Conservation (phyloP, 2,329 filamentous ascomycete species). For the Epichloe coenophiala region DNA sequence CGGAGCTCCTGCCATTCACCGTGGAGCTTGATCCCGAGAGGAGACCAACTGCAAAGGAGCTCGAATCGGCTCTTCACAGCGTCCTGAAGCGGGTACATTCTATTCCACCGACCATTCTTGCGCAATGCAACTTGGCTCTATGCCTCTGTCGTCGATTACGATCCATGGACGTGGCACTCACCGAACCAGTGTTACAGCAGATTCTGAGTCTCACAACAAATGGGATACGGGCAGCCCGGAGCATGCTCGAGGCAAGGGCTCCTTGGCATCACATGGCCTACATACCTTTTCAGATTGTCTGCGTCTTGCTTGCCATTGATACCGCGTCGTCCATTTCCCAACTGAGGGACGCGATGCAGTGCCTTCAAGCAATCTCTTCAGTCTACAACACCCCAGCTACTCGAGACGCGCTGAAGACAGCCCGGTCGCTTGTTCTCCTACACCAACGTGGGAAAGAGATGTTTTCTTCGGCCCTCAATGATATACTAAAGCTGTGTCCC, state of each 20-base stretch:
- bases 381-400: slow-evolving; percentile 31
- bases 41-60: slow-evolving; percentile 24
- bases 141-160: slow-evolving; percentile 42
- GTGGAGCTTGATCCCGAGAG: slow-evolving; percentile 35
- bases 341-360: slow-evolving; percentile 36
- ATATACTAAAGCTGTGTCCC: slow-evolving; percentile 24
- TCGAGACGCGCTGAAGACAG: slow-evolving; percentile 39
- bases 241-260: slow-evolving; percentile 27
- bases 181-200: slow-evolving; percentile 27
- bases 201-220: slow-evolving; percentile 31
- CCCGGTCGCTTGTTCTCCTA: slow-evolving; percentile 37
- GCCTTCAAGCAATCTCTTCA: slow-evolving; percentile 25
- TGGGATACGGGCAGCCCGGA: slow-evolving; percentile 32
- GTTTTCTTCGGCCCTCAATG: slow-evolving; percentile 21
- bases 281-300: slow-evolving; percentile 45
- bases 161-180: slow-evolving; percentile 31
- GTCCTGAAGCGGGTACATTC: slow-evolving; percentile 28
- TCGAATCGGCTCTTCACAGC: slow-evolving; percentile 27
- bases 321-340: slow-evolving; percentile 32
- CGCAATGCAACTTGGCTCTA: slow-evolving; percentile 41
- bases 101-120: slow-evolving; percentile 28
- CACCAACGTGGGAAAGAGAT: slow-evolving; percentile 38
- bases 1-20: slow-evolving; percentile 38
- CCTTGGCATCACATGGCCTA: slow-evolving; percentile 49
- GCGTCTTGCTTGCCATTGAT: slow-evolving; percentile 41